Percentiles rank a stretch among this genome's conserved stretches.
These are phyloP conservation scores for Kwoniella mangroviensis DNA, from an alignment of 768 basidiomycete species.

Conservation along the genomic window DNA sequence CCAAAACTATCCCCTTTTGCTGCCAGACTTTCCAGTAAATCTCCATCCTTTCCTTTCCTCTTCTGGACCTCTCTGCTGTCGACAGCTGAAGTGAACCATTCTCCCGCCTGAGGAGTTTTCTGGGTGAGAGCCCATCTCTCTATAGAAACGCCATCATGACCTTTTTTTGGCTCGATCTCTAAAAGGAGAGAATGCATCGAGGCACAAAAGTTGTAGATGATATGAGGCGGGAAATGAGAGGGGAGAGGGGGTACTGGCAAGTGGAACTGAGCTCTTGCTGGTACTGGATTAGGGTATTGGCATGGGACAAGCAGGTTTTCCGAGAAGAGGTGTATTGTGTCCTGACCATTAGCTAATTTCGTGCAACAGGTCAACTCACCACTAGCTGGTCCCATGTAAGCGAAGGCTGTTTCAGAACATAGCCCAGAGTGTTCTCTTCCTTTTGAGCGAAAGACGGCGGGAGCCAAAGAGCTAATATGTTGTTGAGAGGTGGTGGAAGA, in stretches of 20 bases:
- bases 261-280: constrained; percentile 39
- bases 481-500: constrained; percentile 42
- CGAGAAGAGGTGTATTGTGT: constrained; percentile 41
- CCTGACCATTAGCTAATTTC: constrained; percentile 30
- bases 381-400: constrained; percentile 49
- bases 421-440: constrained; percentile 46
- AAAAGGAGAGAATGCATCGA: constrained; percentile 37
- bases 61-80: constrained; percentile 33
- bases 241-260: constrained; percentile 42
- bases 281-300: constrained; percentile 48
- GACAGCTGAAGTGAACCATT: constrained; percentile 46
- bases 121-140: constrained; percentile 48
- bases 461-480: constrained; percentile 37
- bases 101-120: constrained; percentile 36
- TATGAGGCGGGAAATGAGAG: constrained; percentile 43
- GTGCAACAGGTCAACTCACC: constrained; percentile 28
- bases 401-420: constrained; percentile 34
- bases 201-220: constrained; percentile 49
- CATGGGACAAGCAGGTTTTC: constrained; percentile 45
- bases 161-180: constrained; percentile 28
- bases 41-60: constrained; percentile 11
- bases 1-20: constrained; percentile 36
- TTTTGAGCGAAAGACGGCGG: constrained; percentile 41
- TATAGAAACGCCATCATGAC: neutral
- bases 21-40: constrained; percentile 34